Percentiles rank a stretch among this genome's conserved stretches.
Evolutionary conservation across 208 protist species (phyloP).

Genomic region (Phytomonas sp.): DNA sequence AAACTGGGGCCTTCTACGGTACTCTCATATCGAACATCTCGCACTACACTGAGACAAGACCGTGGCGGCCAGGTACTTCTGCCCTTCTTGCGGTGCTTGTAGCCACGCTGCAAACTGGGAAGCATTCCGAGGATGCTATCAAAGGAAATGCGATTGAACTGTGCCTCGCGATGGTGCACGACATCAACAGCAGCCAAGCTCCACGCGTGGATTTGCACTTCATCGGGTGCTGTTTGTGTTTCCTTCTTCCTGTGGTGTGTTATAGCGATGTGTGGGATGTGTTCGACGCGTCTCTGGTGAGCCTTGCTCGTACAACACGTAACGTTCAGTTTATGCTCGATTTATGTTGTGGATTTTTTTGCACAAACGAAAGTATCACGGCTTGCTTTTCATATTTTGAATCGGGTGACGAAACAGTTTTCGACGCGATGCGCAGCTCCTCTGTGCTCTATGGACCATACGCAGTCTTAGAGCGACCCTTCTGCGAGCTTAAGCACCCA

Average conservation of each 20-base stretch:
- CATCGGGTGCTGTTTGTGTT: conserved; percentile 35
- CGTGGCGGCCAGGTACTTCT: conserved; percentile 28
- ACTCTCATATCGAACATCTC: conserved; percentile 28
- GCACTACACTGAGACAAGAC: conserved; percentile 13
- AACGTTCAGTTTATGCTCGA: conserved; percentile 45
- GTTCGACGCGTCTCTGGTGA: conserved; percentile 29
- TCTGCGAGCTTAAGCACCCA: conserved; percentile 32
- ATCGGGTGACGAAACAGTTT: conserved; percentile 7
- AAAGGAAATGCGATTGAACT: conserved; percentile 47
- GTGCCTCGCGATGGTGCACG: conserved; percentile 38
- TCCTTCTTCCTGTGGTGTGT: conserved; percentile 40
- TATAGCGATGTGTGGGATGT: conserved; percentile 62
- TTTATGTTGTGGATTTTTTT: conserved; percentile 40
- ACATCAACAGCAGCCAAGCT: conserved; percentile 20
- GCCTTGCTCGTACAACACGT: conserved; percentile 13
- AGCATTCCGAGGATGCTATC: conserved; percentile 28
- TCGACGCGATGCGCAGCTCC: background rate
- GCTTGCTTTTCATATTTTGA: conserved; percentile 3
- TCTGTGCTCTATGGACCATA: conserved; percentile 23
- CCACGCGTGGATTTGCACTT: conserved; percentile 33
- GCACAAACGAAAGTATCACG: conserved; percentile 18
- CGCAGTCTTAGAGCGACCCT: conserved; percentile 23
- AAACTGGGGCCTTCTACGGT: conserved; percentile 31
- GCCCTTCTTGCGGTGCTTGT: conserved; percentile 42
- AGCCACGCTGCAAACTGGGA: conserved; percentile 25